Evolutionary conservation across 129 eudicot genomes (phyloP).

Genomic region (Centella asiatica): DNA sequence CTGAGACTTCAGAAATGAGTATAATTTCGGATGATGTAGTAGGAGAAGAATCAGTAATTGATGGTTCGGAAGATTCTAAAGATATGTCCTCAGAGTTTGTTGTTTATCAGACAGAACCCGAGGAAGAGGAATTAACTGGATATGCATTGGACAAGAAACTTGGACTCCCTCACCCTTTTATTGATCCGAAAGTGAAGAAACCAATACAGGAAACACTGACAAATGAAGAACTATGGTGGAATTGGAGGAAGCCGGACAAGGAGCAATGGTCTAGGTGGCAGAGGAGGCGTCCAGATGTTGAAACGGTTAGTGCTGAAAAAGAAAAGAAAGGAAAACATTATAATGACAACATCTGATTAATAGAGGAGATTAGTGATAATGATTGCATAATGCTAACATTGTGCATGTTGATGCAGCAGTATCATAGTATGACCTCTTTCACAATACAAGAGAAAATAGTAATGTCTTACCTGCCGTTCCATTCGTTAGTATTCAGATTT

Average conservation of each 20-base stretch:
- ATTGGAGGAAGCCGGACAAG: conserved; percentile 91
- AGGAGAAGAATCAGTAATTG: conserved; percentile 39
- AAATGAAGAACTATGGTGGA: conserved; percentile 98
- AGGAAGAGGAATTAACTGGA: conserved; percentile 46
- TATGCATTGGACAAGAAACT: conserved; percentile 76
- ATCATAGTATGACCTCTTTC: not conserved
- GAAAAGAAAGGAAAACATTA: not conserved
- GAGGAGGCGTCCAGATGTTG: conserved; percentile 87
- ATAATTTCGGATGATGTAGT: conserved; percentile 24
- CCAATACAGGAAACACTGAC: conserved; percentile 72
- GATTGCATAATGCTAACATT: not conserved
- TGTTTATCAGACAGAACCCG: conserved; percentile 56
- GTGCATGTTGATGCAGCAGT: not conserved
- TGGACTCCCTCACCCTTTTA: conserved; percentile 82
- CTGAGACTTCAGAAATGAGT: conserved; percentile 42
- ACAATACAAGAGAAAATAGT: not conserved
- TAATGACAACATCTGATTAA: not conserved
- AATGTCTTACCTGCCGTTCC: not conserved
- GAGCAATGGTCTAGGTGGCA: conserved; percentile 99
- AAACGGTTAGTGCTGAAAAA: conserved; percentile 56
- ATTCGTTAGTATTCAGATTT: not conserved
- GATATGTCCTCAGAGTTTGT: conserved; percentile 63
- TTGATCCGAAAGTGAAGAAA: conserved; percentile 69
- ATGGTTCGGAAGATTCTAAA: conserved; percentile 48
- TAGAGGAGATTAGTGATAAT: not conserved